Percentiles rank a stretch among this genome's conserved stretches.
These are phyloP conservation scores for Penicillium sp. DNA, from an alignment of 2,329 filamentous ascomycete genomes.

Conservation along the genomic window DNA sequence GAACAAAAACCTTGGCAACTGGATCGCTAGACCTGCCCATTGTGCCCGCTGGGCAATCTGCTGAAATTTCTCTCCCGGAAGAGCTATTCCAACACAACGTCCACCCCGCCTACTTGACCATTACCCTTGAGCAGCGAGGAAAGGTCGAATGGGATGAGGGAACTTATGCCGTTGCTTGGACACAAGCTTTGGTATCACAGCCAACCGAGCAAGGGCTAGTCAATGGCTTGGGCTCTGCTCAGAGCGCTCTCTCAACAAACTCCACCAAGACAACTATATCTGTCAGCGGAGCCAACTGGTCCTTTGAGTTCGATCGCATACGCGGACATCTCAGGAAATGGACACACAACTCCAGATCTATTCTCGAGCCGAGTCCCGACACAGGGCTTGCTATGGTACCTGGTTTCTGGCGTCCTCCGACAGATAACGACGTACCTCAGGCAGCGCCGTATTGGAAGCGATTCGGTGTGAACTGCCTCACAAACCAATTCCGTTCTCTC, in stretches of 20 bases:
- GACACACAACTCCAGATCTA: neutral
- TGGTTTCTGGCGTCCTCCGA: constrained; percentile 37
- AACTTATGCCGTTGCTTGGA: neutral
- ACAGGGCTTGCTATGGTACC: constrained; percentile 17
- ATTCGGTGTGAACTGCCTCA: constrained; percentile 17
- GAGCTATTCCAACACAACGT: neutral
- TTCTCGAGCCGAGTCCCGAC: neutral
- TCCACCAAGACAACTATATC: constrained; percentile 1
- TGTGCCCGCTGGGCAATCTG: neutral
- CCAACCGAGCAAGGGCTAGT: neutral
- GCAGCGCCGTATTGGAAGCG: constrained; percentile 29
- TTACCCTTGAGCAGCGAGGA: constrained; percentile 2
- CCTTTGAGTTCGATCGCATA: constrained; percentile 9
- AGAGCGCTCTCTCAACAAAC: neutral
- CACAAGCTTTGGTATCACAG: constrained; percentile 2
- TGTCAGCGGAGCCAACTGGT: constrained; percentile 7
- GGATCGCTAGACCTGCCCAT: constrained; percentile 2
- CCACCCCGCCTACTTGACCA: constrained; percentile 8
- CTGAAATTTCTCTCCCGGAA: neutral
- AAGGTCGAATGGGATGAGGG: constrained; percentile 6
- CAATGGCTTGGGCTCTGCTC: neutral
- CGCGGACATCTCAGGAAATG: constrained; percentile 7
- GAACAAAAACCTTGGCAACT: neutral
- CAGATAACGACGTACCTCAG: constrained; percentile 32
- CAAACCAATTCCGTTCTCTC: constrained; percentile 2